Base-by-base conservation (phyloP, 768 basidiomycete genomes). In the Tulasnella sp. region DNA sequence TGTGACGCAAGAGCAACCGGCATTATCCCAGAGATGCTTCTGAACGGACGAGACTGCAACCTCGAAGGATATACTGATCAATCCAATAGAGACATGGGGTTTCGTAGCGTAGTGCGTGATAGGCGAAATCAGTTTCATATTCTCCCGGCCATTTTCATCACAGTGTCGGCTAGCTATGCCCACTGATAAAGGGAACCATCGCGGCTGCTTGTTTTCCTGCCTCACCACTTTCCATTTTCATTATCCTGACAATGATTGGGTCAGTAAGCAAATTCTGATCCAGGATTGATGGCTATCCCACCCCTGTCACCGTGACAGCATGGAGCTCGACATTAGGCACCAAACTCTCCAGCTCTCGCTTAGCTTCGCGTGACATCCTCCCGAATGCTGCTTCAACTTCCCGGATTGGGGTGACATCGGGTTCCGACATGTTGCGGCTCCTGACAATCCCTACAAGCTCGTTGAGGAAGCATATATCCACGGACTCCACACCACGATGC, bases 341-440 rank as follows among this genome's bases (percentile, higher is more conserved):
- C n/a, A 64, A 31, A 31, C 31, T 14, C 31, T 64, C 60, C 22
- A 64, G 60, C n/a, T 64, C 60, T 64, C 60, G 24, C 31, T 64
- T 64, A 3, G 24, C 60, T 31, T 64, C 60, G n/a, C 60, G 60
- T 12, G 60, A 64, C 60, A 64, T 64, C 31, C 60, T 64, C n/a
- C 60, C 60, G 14, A 64, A 64, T 64, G 60, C 60, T 7, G 60
- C 28, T 64, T 64, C 31, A 14, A 64, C 31, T 31, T 16, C 28
- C 24, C 60, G 60, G 11, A 64, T 64, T 3, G 60, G 9, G 24
- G 22, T 64, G 60, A 31, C 31, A n/a, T 64, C 60, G 31, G 60
- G 60, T 64, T 64, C 60, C n/a, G n/a, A 64, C n/a, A 64, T 5
- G 12, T 64, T 64, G 24, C 60, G 60, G 60, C 60, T 64, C 60